phyloP scores from a whole-genome alignment of 176 grass and related monocot species.

The Avena insularis region DNA sequence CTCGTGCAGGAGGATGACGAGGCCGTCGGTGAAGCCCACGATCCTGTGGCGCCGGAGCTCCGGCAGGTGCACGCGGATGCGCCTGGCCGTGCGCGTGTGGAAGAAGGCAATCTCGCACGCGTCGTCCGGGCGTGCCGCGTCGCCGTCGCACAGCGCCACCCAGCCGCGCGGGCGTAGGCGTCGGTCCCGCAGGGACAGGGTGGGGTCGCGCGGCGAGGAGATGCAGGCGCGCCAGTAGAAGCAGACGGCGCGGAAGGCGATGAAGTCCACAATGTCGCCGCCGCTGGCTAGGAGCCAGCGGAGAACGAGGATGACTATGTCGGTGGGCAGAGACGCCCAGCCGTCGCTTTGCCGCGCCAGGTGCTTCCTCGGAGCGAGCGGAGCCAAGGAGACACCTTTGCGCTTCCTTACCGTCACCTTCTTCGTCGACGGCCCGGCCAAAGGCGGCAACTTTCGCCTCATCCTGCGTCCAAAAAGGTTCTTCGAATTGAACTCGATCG shows the following conservation, averaged over 20 bases:
- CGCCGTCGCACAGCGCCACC: not conserved
- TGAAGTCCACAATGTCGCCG: not conserved
- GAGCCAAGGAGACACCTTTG: not conserved
- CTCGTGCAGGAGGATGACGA: conserved; percentile 21
- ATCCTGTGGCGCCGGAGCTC: not conserved
- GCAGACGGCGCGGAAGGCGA: not conserved
- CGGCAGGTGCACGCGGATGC: not conserved
- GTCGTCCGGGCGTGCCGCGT: not conserved
- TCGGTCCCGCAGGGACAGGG: not conserved
- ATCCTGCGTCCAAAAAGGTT: not conserved
- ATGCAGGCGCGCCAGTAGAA: not conserved
- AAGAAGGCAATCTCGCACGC: not conserved
- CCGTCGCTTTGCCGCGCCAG: not conserved
- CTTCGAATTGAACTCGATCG: not conserved
- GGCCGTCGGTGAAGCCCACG: not conserved
- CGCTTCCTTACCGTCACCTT: not conserved
- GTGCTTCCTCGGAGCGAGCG: not conserved
- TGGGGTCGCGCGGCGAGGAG: not conserved
- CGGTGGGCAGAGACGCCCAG: not conserved
- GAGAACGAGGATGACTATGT: not conserved
- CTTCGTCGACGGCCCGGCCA: not conserved
- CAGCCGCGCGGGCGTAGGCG: not conserved
- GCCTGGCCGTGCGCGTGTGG: not conserved
- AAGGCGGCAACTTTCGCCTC: not conserved
- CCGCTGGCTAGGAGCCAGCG: not conserved